Percentiles rank a stretch among this genome's conserved stretches.
These are phyloP conservation scores for Smallanthus sonchifolius DNA, from an alignment of 129 eudicot genomes.

Conservation along the genomic window DNA sequence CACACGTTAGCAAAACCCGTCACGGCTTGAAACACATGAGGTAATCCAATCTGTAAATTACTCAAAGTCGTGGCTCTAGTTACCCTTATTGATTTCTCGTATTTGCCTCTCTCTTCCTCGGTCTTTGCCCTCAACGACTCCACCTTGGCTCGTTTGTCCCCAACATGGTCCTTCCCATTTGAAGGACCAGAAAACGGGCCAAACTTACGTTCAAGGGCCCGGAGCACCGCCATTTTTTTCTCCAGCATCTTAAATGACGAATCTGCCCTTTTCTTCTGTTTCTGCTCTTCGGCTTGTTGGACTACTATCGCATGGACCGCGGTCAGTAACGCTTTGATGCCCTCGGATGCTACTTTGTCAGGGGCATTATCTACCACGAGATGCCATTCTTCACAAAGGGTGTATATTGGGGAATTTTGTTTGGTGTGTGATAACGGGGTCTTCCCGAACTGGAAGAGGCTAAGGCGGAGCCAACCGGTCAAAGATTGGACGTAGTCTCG, in stretches of 20 bases:
- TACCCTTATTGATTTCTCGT: conserved; percentile 61
- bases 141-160: conserved; percentile 72
- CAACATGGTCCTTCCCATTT: conserved; percentile 45
- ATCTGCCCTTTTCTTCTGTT: conserved; percentile 74
- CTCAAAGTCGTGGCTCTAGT: conserved; percentile 77
- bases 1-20: conserved; percentile 90
- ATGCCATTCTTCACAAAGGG: conserved; percentile 95
- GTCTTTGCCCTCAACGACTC: conserved; percentile 63
- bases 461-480: conserved; percentile 97
- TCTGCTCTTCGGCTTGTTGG: conserved; percentile 80
- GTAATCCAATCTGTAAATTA: conserved; percentile 84
- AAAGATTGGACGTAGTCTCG: conserved; percentile 79
- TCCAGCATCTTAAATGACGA: conserved; percentile 63
- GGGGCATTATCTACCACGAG: conserved; percentile 77
- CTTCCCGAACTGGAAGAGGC: conserved; percentile 75
- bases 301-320: conserved; percentile 79
- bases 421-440: conserved; percentile 40
- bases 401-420: conserved; percentile 74
- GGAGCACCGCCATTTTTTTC: conserved; percentile 58
- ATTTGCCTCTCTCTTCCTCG: conserved; percentile 76
- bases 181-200: conserved; percentile 41
- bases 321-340: conserved; percentile 63
- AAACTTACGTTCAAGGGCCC: conserved; percentile 62
- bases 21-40: conserved; percentile 89
- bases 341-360: conserved; percentile 93